Evolutionary conservation across 2,329 filamentous ascomycete species (phyloP), one percentile per base, ranked within the genome.

Genomic region (Diaporthe australafricana): DNA sequence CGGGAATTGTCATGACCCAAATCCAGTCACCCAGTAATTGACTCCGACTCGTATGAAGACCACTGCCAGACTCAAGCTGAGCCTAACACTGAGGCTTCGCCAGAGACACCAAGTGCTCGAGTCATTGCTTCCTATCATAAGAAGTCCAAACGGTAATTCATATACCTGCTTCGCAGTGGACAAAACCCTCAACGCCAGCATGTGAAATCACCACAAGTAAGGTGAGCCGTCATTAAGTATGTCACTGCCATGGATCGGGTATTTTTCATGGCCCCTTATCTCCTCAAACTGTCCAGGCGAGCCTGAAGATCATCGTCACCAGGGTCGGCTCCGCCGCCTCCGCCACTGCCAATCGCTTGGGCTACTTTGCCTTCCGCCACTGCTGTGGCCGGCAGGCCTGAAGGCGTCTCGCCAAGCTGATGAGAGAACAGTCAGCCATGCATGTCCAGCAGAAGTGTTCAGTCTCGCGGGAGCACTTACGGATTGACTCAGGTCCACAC

Each of bases 281-380:
- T 87, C 79, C 93, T 88, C 75, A 98, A 85, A 81, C 95, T 97
- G 81, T 98, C 94, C 67, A 99, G 88, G 72, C 96, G 91, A 75
- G 96, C 96, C 84, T 98, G 95, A 32, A 99, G 89, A 80, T 98
- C 96, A 79, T 98, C 94, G 78, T 98, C 95, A n/a, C 90, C 91
- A 6, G 89, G 85, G 77, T 91, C 91, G 30, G 81, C 84, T 22
- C 84, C 84, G 11, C 87, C 90, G 6, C 92, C 92, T 16, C 83
- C 83, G 6, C 85, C 84, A 14, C 87, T 91, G 9, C 94, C 94
- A 76, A 98, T 88, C 20, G 96, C 95, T 81, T 98, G 94, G 57
- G 96, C 96, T 74, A 98, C 90, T 78, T 90, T 91, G 14, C 91
- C 88, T 79, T 98, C 94, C 7, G 92, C 84, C 6, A 93, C 91